phyloP scores from a whole-genome alignment of 2,329 filamentous ascomycete species.

The Talaromyces verruculosus region DNA sequence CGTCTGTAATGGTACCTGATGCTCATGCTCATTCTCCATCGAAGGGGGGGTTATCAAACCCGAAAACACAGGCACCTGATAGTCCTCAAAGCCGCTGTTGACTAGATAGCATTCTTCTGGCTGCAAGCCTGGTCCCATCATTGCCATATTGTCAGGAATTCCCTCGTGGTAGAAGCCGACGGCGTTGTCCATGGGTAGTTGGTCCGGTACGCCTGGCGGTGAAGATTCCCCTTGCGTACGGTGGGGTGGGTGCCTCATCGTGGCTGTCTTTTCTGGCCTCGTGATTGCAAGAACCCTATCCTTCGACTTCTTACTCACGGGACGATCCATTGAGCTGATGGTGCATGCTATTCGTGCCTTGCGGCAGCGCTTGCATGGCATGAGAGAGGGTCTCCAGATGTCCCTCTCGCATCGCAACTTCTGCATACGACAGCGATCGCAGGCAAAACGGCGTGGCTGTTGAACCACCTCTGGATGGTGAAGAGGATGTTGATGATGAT shows the following conservation, averaged over 20 bases:
- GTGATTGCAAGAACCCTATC: constrained; percentile 4
- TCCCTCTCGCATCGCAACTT: constrained; percentile 24
- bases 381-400: constrained; percentile 22
- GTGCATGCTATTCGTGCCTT: constrained; percentile 21
- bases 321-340: constrained; percentile 20
- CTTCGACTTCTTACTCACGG: constrained; percentile 10
- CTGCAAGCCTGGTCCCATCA: background rate
- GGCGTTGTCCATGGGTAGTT: background rate
- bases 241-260: background rate
- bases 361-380: constrained; percentile 23
- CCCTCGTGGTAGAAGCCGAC: constrained; percentile 13
- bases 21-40: constrained; percentile 17
- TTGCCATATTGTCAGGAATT: background rate
- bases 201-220: background rate
- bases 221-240: background rate
- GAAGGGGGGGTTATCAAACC: constrained; percentile 23
- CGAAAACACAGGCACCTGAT: constrained; percentile 10
- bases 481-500: constrained; percentile 8
- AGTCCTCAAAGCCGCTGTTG: constrained; percentile 14
- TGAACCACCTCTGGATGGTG: constrained; percentile 18
- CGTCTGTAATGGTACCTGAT: constrained; percentile 4
- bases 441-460: constrained; percentile 23
- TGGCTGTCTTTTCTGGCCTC: constrained; percentile 12
- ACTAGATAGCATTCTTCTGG: constrained; percentile 10
- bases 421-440: constrained; percentile 23